Evolutionary conservation across 805 yeast species (phyloP), one percentile per base, ranked within the genome.

Genomic region (Candida adriatica): DNA sequence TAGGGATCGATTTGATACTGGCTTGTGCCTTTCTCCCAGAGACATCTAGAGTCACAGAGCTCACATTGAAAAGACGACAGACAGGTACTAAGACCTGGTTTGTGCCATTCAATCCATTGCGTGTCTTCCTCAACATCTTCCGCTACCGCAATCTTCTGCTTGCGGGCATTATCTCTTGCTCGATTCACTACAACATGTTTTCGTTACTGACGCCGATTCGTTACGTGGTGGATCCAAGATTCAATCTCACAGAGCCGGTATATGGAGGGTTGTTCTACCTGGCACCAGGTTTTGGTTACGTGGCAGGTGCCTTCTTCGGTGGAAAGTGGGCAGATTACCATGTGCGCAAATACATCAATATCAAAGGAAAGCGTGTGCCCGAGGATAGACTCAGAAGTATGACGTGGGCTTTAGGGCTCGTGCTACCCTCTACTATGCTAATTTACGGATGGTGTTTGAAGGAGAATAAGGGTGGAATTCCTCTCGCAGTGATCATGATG

Each of bases 241-340:
- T 73, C 53, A 44, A 65, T 25, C 50, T 74, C 18, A 57, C 56
- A 0, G 44, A 61, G 13, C 79, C 80, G 0, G 45, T 74, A 2
- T 61, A 60, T 35, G 70, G 75, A 24, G 66, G 75, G 0, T 49
- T 74, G 14, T 73, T 74, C 43, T 74, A 73, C 41, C 47, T 74
- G 4, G 68, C 79, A 4, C 78, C 79, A 0, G 79, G 79, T 1
- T 10, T 51, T n/a, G 81, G 81, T 0, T 71, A 69, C 40, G 27
- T 72, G 2, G 21, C 47, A 1, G 79, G 79, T 0, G 63, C 75
- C 6, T 56, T 66, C 15, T 34, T 67, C 37, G 79, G 79, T 5
- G 80, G 79, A 0, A 46, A 51, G 30, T 68, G 61, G 57, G 72
- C 79, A 0, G 79, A 74, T 47, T 47, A 51, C 30, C 55, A 57